Conservation (phyloP, 306 rosid species). For the Pyrus betulifolia region DNA sequence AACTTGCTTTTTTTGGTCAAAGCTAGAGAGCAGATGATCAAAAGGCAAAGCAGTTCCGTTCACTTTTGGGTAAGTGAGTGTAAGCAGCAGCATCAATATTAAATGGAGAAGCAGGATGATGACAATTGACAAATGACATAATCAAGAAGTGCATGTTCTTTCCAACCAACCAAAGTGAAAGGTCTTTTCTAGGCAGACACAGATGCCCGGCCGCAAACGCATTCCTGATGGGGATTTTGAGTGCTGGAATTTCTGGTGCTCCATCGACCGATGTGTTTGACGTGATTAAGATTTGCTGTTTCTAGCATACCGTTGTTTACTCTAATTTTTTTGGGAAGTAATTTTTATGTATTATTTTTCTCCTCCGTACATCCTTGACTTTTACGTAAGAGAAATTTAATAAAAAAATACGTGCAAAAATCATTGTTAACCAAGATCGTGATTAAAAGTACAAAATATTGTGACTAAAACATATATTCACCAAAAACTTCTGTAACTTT, state of each 20-base stretch:
- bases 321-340: no score
- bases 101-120: neutral
- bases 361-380: neutral
- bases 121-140: neutral
- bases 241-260: constrained; percentile 13
- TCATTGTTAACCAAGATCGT: no score
- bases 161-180: constrained; percentile 13
- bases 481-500: no score
- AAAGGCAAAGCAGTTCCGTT: neutral
- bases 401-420: no score
- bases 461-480: no score
- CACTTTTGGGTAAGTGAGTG: neutral
- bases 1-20: neutral
- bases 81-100: neutral
- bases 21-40: neutral
- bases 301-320: neutral
- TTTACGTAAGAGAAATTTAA: neutral
- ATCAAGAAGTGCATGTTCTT: constrained; percentile 1
- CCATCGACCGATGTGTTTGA: constrained; percentile 7
- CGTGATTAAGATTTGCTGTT: constrained; percentile 16
- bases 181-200: constrained; percentile 23
- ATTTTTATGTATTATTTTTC: neutral
- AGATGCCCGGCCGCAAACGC: constrained; percentile 6
- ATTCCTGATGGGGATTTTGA: constrained; percentile 2
- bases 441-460: no score